These are phyloP conservation scores for Diplodia intermedia DNA, from an alignment of 2,329 filamentous ascomycete genomes.

Conservation along the genomic window DNA sequence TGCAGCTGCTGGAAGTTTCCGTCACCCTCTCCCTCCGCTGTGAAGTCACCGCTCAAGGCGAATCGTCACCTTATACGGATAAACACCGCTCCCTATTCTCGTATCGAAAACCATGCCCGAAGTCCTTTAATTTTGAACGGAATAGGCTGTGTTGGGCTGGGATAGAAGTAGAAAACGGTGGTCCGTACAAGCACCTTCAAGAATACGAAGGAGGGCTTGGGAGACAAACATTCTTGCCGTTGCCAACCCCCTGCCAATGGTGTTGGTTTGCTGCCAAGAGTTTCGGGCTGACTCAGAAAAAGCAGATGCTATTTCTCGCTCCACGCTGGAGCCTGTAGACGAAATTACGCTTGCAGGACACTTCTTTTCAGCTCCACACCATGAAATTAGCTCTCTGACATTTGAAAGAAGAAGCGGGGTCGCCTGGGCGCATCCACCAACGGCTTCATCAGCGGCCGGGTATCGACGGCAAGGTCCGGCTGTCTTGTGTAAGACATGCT, in stretches of 20 bases:
- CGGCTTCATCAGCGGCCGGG: not conserved
- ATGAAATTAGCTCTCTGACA: not conserved
- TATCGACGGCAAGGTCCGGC: not conserved
- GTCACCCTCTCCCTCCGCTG: not conserved
- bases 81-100: not conserved
- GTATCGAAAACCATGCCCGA: not conserved
- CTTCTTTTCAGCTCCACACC: not conserved
- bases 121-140: not conserved
- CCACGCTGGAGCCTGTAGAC: not conserved
- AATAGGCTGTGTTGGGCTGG: not conserved
- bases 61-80: not conserved
- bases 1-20: not conserved
- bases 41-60: not conserved
- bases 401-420: slow-evolving; percentile 1
- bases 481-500: not conserved
- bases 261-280: slow-evolving; percentile 8
- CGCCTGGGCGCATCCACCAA: not conserved
- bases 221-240: not conserved
- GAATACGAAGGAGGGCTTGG: not conserved
- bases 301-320: not conserved
- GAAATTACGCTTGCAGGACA: not conserved
- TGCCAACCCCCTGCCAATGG: slow-evolving; percentile 9
- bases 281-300: slow-evolving; percentile 5
- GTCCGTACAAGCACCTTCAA: slow-evolving; percentile 13
- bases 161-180: not conserved